Evolutionary conservation across 345 rosid genomes (phyloP).

Genomic region (Linum trigynum): DNA sequence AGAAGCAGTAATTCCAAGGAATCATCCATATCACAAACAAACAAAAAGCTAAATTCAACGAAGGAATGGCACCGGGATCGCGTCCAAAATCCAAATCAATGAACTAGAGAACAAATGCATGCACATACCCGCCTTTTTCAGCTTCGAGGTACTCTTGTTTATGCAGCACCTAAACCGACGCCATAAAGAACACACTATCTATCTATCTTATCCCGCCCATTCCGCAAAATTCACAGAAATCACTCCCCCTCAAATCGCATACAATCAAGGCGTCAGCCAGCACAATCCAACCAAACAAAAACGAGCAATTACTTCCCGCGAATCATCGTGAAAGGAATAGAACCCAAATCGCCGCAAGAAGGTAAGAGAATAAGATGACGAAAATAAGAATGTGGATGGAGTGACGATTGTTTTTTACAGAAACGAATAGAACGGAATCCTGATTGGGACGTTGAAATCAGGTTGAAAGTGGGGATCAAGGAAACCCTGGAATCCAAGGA

Average conservation of each 20-base stretch:
- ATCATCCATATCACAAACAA: neutral
- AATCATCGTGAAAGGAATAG: no score
- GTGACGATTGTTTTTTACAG: neutral
- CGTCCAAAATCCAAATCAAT: neutral
- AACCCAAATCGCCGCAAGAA: neutral
- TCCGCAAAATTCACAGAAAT: neutral
- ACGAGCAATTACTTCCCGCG: neutral
- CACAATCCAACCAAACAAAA: neutral
- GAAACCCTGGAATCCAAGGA: constrained; percentile 3
- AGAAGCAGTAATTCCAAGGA: no score
- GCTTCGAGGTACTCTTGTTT: constrained; percentile 84
- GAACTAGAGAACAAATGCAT: neutral
- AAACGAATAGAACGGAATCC: no score
- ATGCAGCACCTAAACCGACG: constrained; percentile 84
- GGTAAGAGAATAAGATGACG: neutral
- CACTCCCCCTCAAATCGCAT: neutral
- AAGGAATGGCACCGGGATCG: neutral
- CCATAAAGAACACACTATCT: constrained; percentile 35
- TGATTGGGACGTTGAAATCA: neutral
- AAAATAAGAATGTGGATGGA: neutral
- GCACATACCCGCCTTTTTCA: constrained; percentile 78
- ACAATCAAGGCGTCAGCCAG: neutral
- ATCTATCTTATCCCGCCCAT: neutral
- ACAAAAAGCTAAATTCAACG: neutral
- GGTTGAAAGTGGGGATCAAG: neutral